Percentiles rank a stretch among this genome's conserved stretches.
Evolutionary conservation across 2,329 filamentous ascomycete genomes (phyloP).

Genomic region (Daldinia eschscholtzii): DNA sequence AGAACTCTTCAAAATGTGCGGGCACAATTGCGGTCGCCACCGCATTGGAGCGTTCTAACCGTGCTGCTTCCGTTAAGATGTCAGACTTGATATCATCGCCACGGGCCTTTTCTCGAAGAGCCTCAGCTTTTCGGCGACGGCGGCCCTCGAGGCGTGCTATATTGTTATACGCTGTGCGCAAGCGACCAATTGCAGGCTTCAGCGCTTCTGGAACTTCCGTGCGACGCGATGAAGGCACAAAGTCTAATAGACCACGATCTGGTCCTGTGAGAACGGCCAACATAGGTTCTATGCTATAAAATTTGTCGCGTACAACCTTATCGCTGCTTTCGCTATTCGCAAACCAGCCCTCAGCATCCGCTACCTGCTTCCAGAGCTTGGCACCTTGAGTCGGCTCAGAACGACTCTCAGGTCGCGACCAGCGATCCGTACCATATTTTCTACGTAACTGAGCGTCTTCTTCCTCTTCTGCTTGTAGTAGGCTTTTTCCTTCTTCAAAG

Average conservation of each 20-base stretch:
- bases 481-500: constrained; percentile 85
- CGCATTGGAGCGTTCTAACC: constrained; percentile 87
- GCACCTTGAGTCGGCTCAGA: constrained; percentile 70
- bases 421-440: constrained; percentile 89
- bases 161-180: constrained; percentile 87
- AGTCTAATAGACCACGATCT: constrained; percentile 85
- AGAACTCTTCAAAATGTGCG: constrained; percentile 91
- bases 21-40: constrained; percentile 83
- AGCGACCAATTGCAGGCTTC: constrained; percentile 80
- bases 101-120: constrained; percentile 81
- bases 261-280: constrained; percentile 82
- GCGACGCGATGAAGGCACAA: constrained; percentile 86
- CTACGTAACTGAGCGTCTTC: constrained; percentile 82
- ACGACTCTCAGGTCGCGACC: constrained; percentile 78
- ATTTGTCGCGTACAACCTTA: constrained; percentile 78
- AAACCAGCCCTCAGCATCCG: constrained; percentile 89
- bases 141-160: constrained; percentile 85
- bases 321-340: constrained; percentile 71
- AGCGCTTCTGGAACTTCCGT: constrained; percentile 84
- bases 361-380: constrained; percentile 80
- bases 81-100: constrained; percentile 90
- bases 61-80: constrained; percentile 83
- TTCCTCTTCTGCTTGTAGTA: constrained; percentile 82
- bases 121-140: constrained; percentile 82
- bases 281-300: constrained; percentile 79